A percentile compares a stretch with the other conserved stretches of the same genome.
Evolutionary conservation across 2,329 filamentous ascomycete genomes (phyloP).

Genomic region (Chaetomiaceae sp.): DNA sequence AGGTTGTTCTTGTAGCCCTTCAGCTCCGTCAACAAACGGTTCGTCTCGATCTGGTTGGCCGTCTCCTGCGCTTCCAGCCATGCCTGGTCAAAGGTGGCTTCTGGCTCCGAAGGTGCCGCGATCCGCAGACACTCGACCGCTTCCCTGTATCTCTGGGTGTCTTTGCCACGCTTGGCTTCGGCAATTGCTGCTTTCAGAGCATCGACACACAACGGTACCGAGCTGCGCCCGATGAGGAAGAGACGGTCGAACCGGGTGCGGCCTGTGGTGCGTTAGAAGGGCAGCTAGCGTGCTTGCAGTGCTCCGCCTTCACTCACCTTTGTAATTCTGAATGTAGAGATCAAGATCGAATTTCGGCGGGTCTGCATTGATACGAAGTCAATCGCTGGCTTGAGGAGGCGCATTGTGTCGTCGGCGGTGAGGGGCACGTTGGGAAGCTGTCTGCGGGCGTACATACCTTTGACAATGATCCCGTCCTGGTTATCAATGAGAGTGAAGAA

Average conservation of each 20-base stretch:
- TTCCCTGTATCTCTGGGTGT: conserved; percentile 66
- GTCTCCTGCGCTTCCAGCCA: conserved; percentile 71
- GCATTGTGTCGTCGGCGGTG: not conserved
- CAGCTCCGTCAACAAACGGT: conserved; percentile 76
- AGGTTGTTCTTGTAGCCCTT: conserved; percentile 95
- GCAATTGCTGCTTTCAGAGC: conserved; percentile 72
- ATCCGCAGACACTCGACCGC: conserved; percentile 61
- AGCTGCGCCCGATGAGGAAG: conserved; percentile 73
- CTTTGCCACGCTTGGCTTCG: conserved; percentile 72
- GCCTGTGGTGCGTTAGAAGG: conserved; percentile 45
- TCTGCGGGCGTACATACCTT: conserved; percentile 35
- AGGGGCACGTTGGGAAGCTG: not conserved
- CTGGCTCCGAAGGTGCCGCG: conserved; percentile 62
- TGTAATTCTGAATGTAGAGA: conserved; percentile 84
- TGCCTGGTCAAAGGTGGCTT: conserved; percentile 61
- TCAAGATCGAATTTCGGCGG: conserved; percentile 87
- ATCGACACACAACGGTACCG: conserved; percentile 69
- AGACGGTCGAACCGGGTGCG: conserved; percentile 78
- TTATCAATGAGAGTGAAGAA: conserved; percentile 47
- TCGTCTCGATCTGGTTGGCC: conserved; percentile 64
- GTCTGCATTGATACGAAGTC: conserved; percentile 43
- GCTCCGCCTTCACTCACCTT: conserved; percentile 49
- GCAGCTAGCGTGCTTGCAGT: too few species aligned
- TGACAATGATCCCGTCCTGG: conserved; percentile 44
- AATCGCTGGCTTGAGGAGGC: not conserved